A percentile compares a stretch with the other conserved stretches of the same genome.
Conservation (phyloP, 148 eudicot species). For the Selenicereus undatus region DNA sequence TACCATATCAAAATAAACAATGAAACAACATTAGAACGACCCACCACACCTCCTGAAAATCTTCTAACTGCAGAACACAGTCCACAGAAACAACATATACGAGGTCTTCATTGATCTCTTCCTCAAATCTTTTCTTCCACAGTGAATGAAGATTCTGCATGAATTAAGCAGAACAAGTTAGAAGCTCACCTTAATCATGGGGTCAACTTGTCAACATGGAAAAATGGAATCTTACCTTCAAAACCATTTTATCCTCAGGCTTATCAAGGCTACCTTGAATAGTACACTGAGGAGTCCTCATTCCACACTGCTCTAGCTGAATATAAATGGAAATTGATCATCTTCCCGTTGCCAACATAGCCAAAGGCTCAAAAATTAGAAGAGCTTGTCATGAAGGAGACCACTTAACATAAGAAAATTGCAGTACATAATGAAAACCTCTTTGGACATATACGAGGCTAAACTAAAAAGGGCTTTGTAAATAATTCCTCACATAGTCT, state of each 20-base stretch:
- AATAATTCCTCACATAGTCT: background rate
- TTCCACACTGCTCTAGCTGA: constrained; percentile 72
- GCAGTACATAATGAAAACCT: background rate
- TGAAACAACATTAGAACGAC: constrained; percentile 14
- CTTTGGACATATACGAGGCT: background rate
- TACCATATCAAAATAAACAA: background rate
- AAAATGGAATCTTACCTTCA: constrained; percentile 44
- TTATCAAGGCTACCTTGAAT: constrained; percentile 78
- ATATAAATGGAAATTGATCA: constrained; percentile 19
- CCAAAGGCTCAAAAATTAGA: background rate
- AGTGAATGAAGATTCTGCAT: constrained; percentile 58
- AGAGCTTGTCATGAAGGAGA: constrained; percentile 29
- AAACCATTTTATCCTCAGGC: constrained; percentile 44
- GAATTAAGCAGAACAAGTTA: constrained; percentile 17
- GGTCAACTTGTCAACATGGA: background rate
- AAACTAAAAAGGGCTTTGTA: background rate
- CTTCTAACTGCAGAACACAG: constrained; percentile 73
- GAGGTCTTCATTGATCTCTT: constrained; percentile 56
- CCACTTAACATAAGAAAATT: background rate
- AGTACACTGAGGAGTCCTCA: constrained; percentile 93
- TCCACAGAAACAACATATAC: constrained; percentile 69
- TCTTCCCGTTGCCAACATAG: background rate
- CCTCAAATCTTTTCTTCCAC: constrained; percentile 75
- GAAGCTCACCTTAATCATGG: background rate
- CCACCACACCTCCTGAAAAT: constrained; percentile 77